A percentile compares a stretch with the other conserved stretches of the same genome.
Conservation (phyloP, 768 basidiomycete species). For the Hydnomerulius pinastri region DNA sequence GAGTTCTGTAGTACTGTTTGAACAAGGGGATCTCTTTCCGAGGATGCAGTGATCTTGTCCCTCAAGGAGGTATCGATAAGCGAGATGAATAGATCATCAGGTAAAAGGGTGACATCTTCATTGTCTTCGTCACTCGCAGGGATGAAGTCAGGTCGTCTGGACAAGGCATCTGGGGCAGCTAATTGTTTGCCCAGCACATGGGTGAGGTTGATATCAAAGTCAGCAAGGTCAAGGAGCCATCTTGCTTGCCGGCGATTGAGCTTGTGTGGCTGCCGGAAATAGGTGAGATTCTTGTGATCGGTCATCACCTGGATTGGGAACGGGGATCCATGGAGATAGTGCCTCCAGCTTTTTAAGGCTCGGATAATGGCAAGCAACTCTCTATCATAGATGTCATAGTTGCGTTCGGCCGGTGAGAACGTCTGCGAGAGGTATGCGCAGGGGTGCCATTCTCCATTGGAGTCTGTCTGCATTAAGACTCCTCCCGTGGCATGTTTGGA, state of each 20-base stretch:
- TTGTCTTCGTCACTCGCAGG: no score
- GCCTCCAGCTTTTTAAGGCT: conserved; percentile 12
- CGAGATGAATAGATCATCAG: no score
- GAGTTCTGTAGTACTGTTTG: no score
- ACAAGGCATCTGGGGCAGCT: no score
- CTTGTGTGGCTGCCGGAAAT: conserved; percentile 2
- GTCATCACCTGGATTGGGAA: conserved; percentile 33
- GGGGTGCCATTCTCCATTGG: background rate
- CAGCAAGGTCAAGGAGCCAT: no score
- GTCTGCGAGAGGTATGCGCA: background rate
- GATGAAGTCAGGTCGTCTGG: no score
- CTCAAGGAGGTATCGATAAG: no score
- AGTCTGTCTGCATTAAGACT: background rate
- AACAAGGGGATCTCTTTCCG: no score
- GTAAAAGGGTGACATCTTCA: no score
- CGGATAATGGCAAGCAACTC: conserved; percentile 2
- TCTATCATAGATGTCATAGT: conserved; percentile 49
- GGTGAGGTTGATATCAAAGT: no score
- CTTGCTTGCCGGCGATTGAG: conserved; percentile 40
- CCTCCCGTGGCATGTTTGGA: background rate
- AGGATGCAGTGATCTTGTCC: no score
- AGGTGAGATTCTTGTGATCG: conserved; percentile 27
- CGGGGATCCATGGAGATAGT: conserved; percentile 36
- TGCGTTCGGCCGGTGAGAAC: conserved; percentile 33
- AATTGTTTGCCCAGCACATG: no score